Percentiles rank a stretch among this genome's conserved stretches.
These are phyloP conservation scores for Camellia lanceoleosa DNA, from an alignment of 148 eudicot genomes.

Conservation along the genomic window DNA sequence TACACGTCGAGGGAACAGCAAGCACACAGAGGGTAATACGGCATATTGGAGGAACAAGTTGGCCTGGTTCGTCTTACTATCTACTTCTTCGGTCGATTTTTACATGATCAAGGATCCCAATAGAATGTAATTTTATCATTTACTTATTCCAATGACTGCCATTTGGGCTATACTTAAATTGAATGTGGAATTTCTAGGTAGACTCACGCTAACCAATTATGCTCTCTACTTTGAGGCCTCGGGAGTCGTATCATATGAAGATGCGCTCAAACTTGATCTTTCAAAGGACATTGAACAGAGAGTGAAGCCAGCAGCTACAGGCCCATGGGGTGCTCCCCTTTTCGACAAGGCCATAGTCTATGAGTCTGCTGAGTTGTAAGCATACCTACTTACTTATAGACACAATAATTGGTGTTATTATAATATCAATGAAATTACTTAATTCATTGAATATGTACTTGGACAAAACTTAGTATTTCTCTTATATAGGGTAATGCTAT, in stretches of 20 bases:
- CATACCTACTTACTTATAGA: neutral
- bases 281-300: slow-evolving; percentile 55
- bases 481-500: too few relatives aligned
- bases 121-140: neutral
- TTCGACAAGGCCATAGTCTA: slow-evolving; percentile 85
- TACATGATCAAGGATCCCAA: neutral
- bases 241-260: slow-evolving; percentile 55
- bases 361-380: slow-evolving; percentile 72
- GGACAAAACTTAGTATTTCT: too few relatives aligned
- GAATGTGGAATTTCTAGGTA: slow-evolving; percentile 45
- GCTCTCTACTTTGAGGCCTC: slow-evolving; percentile 94
- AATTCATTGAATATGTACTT: neutral
- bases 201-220: slow-evolving; percentile 83
- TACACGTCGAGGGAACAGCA: slow-evolving; percentile 90
- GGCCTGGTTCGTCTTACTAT: slow-evolving; percentile 64
- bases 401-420: neutral
- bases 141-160: neutral
- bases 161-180: neutral
- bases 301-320: slow-evolving; percentile 78
- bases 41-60: slow-evolving; percentile 84
- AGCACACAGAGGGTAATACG: slow-evolving; percentile 79
- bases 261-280: slow-evolving; percentile 66
- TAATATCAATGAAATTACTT: neutral
- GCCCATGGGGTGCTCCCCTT: slow-evolving; percentile 95
- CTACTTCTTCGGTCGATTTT: neutral